Percentiles rank a stretch among this genome's conserved stretches.
phyloP scores from a whole-genome alignment of 805 yeast species.

The Barnettozyma californica region DNA sequence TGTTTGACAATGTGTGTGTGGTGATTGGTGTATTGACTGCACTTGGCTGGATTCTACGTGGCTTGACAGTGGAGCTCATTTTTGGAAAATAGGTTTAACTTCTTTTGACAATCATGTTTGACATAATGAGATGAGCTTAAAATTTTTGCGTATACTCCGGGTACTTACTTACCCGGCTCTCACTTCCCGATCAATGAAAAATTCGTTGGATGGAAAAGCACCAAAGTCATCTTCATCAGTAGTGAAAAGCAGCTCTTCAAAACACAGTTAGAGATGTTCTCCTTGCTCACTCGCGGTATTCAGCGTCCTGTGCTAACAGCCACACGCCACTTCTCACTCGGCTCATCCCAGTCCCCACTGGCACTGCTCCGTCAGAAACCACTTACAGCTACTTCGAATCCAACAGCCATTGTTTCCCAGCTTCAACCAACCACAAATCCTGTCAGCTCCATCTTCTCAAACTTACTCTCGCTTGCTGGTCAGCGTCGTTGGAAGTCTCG shows the following conservation, averaged over 20 bases:
- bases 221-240: not conserved
- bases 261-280: slow-evolving; percentile 2
- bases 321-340: slow-evolving; percentile 1
- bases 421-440: not conserved
- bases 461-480: slow-evolving; percentile 30
- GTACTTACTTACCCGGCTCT: not conserved
- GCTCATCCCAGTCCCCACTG: slow-evolving; percentile 2
- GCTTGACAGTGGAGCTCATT: slow-evolving; percentile 6
- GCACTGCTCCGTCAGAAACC: slow-evolving; percentile 1
- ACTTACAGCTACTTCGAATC: slow-evolving; percentile 4
- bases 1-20: slow-evolving; percentile 13
- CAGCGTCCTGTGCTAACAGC: slow-evolving; percentile 1
- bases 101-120: too few relatives aligned
- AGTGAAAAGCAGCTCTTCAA: not conserved
- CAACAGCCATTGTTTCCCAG: slow-evolving; percentile 2
- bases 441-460: slow-evolving; percentile 24
- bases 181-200: not conserved
- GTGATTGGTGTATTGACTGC: slow-evolving; percentile 25
- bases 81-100: too few relatives aligned
- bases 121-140: not conserved
- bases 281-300: slow-evolving; percentile 2
- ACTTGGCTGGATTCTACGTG: slow-evolving; percentile 18
- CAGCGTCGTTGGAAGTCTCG: slow-evolving; percentile 78
- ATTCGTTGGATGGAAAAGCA: not conserved
- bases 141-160: not conserved